Conservation (phyloP, 139 green algal genomes). For the Dunaliella sp. region DNA sequence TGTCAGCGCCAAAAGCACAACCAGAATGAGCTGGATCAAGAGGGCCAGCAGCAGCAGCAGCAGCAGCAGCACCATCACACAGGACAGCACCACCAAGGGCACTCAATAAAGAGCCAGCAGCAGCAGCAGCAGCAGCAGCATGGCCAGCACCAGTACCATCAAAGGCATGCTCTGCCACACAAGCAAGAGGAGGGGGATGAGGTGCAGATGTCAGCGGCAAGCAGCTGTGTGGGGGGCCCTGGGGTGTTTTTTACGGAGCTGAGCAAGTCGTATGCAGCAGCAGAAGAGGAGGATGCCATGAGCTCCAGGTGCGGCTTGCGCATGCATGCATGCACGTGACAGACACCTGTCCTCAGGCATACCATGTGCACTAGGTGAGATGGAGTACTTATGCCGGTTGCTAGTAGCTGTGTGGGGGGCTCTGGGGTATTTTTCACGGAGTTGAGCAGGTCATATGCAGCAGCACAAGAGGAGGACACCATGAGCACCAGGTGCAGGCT, state of each 20-base stretch:
- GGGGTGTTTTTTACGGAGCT: constrained; percentile 30
- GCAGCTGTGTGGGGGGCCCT: not conserved
- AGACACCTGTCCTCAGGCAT: too few species aligned
- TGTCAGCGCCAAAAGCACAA: too few species aligned
- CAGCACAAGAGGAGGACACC: not conserved
- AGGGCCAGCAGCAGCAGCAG: not conserved
- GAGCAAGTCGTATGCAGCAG: constrained; percentile 11
- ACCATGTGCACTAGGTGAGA: not conserved
- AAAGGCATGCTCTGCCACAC: too few species aligned
- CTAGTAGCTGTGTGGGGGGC: too few species aligned
- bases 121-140: not conserved
- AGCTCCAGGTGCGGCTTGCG: not conserved
- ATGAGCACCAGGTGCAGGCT: not conserved
- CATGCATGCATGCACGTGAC: constrained; percentile 1
- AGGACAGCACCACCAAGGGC: too few species aligned
- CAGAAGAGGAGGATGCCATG: not conserved
- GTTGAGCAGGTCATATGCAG: not conserved
- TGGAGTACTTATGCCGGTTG: not conserved
- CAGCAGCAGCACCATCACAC: not conserved
- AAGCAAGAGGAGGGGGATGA: not conserved
- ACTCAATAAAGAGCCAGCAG: too few species aligned
- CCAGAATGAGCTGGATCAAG: too few species aligned
- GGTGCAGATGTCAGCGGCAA: not conserved
- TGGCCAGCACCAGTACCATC: not conserved
- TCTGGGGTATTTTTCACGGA: not conserved